phyloP scores from a whole-genome alignment of 208 protist species.

The Trypanosomatidae sp. region DNA sequence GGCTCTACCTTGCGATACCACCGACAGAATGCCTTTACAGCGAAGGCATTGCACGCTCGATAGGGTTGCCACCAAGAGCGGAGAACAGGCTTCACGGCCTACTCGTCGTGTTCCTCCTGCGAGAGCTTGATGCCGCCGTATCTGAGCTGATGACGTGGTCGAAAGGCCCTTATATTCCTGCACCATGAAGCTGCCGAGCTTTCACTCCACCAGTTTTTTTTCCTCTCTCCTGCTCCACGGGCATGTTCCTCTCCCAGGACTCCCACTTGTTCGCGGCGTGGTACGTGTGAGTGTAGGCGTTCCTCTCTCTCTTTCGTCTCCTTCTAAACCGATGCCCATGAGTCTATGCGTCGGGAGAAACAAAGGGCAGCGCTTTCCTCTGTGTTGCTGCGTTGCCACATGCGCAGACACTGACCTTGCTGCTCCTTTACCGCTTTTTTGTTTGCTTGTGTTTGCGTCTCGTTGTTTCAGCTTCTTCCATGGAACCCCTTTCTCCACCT shows the following conservation, averaged over 20 bases:
- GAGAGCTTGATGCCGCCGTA: slow-evolving; percentile 3
- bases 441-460: neutral
- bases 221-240: neutral
- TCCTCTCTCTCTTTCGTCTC: neutral
- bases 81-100: neutral
- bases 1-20: neutral
- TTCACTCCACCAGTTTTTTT: neutral
- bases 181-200: neutral
- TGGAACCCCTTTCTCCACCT: neutral
- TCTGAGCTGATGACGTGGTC: neutral
- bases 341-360: neutral
- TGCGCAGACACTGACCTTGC: neutral
- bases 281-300: neutral
- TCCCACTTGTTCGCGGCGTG: neutral
- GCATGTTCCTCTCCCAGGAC: neutral
- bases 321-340: neutral
- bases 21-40: neutral
- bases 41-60: neutral
- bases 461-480: slow-evolving; percentile 7
- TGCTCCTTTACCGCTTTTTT: neutral
- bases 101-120: slow-evolving; percentile 6
- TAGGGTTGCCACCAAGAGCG: neutral
- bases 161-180: neutral
- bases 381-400: neutral
- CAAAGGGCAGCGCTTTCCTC: neutral